Percentiles rank a stretch among this genome's conserved stretches.
These are phyloP conservation scores for Senna siamea DNA, from an alignment of 306 rosid species.

Conservation along the genomic window DNA sequence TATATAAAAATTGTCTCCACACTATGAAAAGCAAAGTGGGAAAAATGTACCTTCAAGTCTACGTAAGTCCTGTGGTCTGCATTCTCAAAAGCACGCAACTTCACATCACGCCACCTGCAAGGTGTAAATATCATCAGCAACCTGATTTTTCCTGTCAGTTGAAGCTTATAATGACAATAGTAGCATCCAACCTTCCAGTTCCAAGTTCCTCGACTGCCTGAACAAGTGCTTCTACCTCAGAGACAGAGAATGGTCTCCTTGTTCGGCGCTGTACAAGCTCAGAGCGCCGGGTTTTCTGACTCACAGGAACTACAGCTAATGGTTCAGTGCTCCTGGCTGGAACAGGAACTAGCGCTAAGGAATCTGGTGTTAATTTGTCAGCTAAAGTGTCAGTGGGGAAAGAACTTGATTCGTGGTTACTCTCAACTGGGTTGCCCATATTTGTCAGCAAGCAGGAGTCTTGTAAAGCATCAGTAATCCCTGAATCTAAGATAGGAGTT, in stretches of 20 bases:
- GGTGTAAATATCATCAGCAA: slow-evolving; percentile 37
- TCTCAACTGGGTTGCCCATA: slow-evolving; percentile 51
- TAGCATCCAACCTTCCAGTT: slow-evolving; percentile 82
- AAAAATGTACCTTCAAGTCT: slow-evolving; percentile 77
- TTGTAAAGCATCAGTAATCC: slow-evolving; percentile 48
- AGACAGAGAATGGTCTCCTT: slow-evolving; percentile 88
- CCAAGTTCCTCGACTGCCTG: slow-evolving; percentile 95
- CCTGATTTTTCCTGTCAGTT: slow-evolving; percentile 14
- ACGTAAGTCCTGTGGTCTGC: slow-evolving; percentile 98
- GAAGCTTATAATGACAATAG: slow-evolving; percentile 16
- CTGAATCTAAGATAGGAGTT: slow-evolving; percentile 57
- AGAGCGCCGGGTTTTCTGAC: slow-evolving; percentile 66
- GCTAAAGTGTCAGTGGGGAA: slow-evolving; percentile 55
- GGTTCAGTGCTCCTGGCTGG: slow-evolving; percentile 64
- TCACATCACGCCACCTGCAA: slow-evolving; percentile 96
- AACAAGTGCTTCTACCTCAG: slow-evolving; percentile 95
- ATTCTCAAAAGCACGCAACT: slow-evolving; percentile 80
- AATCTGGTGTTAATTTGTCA: slow-evolving; percentile 59
- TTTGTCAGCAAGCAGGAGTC: slow-evolving; percentile 57
- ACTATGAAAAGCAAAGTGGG: slow-evolving; percentile 2
- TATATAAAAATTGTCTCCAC: background rate
- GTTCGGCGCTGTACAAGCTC: slow-evolving; percentile 91
- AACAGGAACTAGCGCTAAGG: slow-evolving; percentile 69
- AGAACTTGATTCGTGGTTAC: slow-evolving; percentile 51
- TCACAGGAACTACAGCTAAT: slow-evolving; percentile 73